Conservation (phyloP, 805 yeast species). For the Groenewaldozyma salmanticensis region DNA sequence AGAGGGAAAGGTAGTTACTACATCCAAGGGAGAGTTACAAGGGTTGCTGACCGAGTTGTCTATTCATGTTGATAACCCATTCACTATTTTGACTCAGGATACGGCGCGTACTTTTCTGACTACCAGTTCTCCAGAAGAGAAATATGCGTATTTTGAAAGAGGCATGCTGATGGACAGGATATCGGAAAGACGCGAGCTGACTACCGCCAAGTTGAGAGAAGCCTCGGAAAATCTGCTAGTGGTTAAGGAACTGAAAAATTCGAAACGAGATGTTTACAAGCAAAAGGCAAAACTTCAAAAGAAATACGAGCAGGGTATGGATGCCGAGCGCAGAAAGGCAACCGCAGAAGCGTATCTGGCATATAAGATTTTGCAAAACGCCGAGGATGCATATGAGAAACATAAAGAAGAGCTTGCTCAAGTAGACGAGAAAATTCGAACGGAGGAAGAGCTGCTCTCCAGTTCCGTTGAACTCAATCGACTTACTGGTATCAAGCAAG, state of each 20-base stretch:
- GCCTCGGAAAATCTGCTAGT: slow-evolving; percentile 32
- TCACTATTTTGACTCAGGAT: slow-evolving; percentile 89
- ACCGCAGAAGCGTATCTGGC: too few species aligned
- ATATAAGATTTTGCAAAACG: too few species aligned
- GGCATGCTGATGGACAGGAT: slow-evolving; percentile 67
- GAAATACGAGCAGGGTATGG: neutral
- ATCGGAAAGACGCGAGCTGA: slow-evolving; percentile 31
- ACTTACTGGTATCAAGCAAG: too few species aligned
- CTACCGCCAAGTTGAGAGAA: slow-evolving; percentile 33
- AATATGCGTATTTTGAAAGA: slow-evolving; percentile 67
- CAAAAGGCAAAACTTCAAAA: neutral
- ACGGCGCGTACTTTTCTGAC: slow-evolving; percentile 86
- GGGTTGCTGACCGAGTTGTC: slow-evolving; percentile 60
- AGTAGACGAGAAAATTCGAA: slow-evolving; percentile 1
- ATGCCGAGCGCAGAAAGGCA: too few species aligned
- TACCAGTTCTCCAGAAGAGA: slow-evolving; percentile 58
- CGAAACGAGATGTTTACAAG: neutral
- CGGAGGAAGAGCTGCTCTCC: too few species aligned
- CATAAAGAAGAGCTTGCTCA: neutral
- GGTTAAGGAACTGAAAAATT: slow-evolving; percentile 19
- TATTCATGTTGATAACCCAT: slow-evolving; percentile 79
- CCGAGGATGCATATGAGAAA: neutral
- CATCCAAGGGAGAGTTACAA: slow-evolving; percentile 55
- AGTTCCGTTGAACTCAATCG: too few species aligned
- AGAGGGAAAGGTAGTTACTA: slow-evolving; percentile 43